phyloP scores from a whole-genome alignment of 2,329 filamentous ascomycete species.

The Alternaria novae-zelandiae region DNA sequence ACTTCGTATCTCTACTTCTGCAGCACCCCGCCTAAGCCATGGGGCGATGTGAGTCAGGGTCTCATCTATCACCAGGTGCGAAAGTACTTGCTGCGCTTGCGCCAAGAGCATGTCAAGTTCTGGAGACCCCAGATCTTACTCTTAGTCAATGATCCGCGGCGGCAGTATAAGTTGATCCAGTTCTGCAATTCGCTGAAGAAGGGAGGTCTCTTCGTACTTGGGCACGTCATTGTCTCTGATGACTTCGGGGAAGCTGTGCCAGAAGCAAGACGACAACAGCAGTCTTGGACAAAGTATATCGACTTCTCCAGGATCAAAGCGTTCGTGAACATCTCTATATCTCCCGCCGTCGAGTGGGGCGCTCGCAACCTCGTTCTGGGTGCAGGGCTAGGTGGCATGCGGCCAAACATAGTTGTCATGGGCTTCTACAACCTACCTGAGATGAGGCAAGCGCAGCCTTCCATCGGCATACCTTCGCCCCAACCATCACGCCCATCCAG shows the following conservation, averaged over 20 bases:
- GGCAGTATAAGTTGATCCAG: slow-evolving; percentile 81
- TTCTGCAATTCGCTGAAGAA: slow-evolving; percentile 94
- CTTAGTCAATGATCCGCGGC: slow-evolving; percentile 81
- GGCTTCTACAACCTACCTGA: slow-evolving; percentile 84
- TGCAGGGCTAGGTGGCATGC: slow-evolving; percentile 84
- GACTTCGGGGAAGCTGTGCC: slow-evolving; percentile 80
- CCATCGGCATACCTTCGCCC: slow-evolving; percentile 63
- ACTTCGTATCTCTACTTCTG: no score
- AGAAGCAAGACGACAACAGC: slow-evolving; percentile 81
- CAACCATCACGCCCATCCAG: slow-evolving; percentile 46
- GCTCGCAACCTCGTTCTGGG: slow-evolving; percentile 81
- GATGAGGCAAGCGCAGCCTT: slow-evolving; percentile 66
- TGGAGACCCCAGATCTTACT: slow-evolving; percentile 89
- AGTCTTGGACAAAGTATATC: slow-evolving; percentile 84
- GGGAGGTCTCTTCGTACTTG: slow-evolving; percentile 81
- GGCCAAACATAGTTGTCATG: slow-evolving; percentile 84
- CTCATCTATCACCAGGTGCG: slow-evolving; percentile 88
- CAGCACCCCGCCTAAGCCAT: slow-evolving; percentile 82
- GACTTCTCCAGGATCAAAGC: slow-evolving; percentile 87
- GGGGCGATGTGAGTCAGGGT: slow-evolving; percentile 90
- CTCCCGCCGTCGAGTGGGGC: slow-evolving; percentile 83
- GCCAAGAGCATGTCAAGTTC: slow-evolving; percentile 90
- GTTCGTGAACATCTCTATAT: slow-evolving; percentile 85
- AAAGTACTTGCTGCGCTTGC: slow-evolving; percentile 83
- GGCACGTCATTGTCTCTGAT: slow-evolving; percentile 84